These are phyloP conservation scores for Boletus tomentosulus DNA, from an alignment of 768 basidiomycete genomes.

Conservation along the genomic window DNA sequence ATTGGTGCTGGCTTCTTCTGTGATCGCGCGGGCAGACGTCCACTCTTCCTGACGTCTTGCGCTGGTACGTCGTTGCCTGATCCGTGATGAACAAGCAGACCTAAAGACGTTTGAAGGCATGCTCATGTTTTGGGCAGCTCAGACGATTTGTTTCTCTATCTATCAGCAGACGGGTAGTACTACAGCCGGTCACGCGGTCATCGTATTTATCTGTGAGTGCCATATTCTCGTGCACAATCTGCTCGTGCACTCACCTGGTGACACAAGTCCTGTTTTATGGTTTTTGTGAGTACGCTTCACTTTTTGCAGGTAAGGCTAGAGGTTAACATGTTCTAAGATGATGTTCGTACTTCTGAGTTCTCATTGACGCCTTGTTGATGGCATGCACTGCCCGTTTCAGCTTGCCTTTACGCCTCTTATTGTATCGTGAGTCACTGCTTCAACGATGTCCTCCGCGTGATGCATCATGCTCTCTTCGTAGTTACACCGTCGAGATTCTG, in stretches of 20 bases:
- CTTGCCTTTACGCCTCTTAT: slow-evolving; percentile 41
- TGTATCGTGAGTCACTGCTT: slow-evolving; percentile 25
- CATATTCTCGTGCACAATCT: not conserved
- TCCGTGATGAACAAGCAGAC: slow-evolving; percentile 26
- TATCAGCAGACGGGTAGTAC: slow-evolving; percentile 25
- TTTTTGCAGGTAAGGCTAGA: not conserved
- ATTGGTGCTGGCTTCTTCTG: slow-evolving; percentile 45
- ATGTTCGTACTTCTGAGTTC: slow-evolving; percentile 21
- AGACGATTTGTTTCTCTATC: slow-evolving; percentile 35
- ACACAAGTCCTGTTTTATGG: slow-evolving; percentile 36
- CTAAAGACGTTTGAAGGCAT: slow-evolving; percentile 36
- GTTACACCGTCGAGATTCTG: slow-evolving; percentile 42
- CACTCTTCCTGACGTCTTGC: slow-evolving; percentile 46
- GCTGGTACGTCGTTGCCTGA: slow-evolving; percentile 29
- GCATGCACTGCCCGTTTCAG: slow-evolving; percentile 4
- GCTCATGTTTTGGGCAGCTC: slow-evolving; percentile 37
- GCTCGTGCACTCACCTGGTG: not conserved
- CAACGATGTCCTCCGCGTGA: not conserved
- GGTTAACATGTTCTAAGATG: slow-evolving; percentile 15
- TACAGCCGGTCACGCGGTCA: slow-evolving; percentile 38
- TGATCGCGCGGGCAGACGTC: slow-evolving; percentile 47
- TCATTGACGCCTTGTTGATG: not conserved
- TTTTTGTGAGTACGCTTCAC: slow-evolving; percentile 26
- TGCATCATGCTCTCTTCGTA: not conserved
- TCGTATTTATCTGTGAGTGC: slow-evolving; percentile 42